Conservation (phyloP, 208 protist genomes). For the Balamuthia mandrillaris region DNA sequence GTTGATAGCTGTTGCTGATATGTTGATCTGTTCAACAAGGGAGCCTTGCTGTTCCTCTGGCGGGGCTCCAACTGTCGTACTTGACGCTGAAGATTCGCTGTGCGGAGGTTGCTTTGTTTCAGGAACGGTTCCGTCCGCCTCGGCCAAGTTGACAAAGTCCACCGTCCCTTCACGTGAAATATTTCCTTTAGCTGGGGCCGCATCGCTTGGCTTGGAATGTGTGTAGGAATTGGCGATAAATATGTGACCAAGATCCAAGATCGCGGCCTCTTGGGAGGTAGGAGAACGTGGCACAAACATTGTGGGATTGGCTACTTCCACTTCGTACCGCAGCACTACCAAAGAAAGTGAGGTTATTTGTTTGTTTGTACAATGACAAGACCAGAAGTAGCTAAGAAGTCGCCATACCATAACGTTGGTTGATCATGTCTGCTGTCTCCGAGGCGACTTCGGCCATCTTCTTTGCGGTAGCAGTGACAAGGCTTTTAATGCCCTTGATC, state of each 20-base stretch:
- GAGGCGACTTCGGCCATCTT: conserved; percentile 20
- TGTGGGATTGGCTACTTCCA: neutral
- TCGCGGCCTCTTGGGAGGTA: neutral
- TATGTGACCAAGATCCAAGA: conserved; percentile 22
- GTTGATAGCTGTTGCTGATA: no score
- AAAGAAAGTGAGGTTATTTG: neutral
- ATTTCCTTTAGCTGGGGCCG: no score
- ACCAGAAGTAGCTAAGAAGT: neutral
- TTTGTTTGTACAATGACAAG: neutral
- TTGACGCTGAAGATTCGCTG: no score
- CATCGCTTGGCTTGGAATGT: no score
- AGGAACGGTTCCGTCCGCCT: no score
- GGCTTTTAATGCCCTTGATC: neutral
- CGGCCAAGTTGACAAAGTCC: no score
- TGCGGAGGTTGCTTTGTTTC: no score
- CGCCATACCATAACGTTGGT: conserved; percentile 10
- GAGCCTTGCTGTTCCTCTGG: no score
- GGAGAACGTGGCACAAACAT: conserved; percentile 6
- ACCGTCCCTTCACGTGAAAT: no score
- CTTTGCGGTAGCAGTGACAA: conserved; percentile 11
- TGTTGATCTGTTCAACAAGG: no score
- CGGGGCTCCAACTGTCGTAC: no score
- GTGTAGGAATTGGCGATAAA: conserved; percentile 37
- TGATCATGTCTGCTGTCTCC: neutral
- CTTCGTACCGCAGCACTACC: conserved; percentile 29